Evolutionary conservation across 441 rosid species (phyloP).

Genomic region (Adansonia grandidieri): DNA sequence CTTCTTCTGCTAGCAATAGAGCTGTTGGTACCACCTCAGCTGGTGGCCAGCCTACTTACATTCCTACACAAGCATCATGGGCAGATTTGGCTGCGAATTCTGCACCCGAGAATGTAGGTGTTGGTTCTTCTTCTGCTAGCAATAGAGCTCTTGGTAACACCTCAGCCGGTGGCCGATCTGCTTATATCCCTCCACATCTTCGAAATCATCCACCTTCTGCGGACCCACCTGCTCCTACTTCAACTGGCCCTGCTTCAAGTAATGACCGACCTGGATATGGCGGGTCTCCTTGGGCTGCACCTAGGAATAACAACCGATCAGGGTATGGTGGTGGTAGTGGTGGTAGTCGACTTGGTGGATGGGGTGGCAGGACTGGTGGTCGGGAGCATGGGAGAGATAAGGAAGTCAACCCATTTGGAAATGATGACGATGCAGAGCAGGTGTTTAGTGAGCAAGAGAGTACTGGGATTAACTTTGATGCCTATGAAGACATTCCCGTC

Average conservation of each 20-base stretch:
- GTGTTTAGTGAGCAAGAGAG: conserved; percentile 64
- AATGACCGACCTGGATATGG: conserved; percentile 46
- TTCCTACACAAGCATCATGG: conserved; percentile 68
- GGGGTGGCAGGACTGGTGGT: conserved; percentile 54
- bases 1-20: conserved; percentile 53
- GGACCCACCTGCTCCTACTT: conserved; percentile 53
- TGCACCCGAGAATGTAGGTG: no score
- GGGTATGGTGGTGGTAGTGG: conserved; percentile 35
- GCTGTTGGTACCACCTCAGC: conserved; percentile 47
- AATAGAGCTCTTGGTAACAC: conserved; percentile 49
- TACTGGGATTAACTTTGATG: conserved; percentile 85
- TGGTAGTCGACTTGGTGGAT: conserved; percentile 52
- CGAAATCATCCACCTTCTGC: conserved; percentile 54
- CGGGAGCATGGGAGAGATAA: conserved; percentile 66
- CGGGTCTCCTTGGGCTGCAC: conserved; percentile 50
- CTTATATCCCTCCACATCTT: conserved; percentile 90
- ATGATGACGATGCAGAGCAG: conserved; percentile 49
- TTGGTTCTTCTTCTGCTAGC: conserved; percentile 40
- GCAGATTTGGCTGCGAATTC: no score
- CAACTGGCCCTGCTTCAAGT: conserved; percentile 45
- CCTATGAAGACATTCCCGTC: conserved; percentile 92
- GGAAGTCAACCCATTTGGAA: conserved; percentile 85
- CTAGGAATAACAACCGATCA: conserved; percentile 38
- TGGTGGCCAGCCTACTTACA: conserved; percentile 31
- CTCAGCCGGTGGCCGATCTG: conserved; percentile 43